Evolutionary conservation across 768 basidiomycete genomes (phyloP).

Genomic region (Leccinellum rugosiceps): DNA sequence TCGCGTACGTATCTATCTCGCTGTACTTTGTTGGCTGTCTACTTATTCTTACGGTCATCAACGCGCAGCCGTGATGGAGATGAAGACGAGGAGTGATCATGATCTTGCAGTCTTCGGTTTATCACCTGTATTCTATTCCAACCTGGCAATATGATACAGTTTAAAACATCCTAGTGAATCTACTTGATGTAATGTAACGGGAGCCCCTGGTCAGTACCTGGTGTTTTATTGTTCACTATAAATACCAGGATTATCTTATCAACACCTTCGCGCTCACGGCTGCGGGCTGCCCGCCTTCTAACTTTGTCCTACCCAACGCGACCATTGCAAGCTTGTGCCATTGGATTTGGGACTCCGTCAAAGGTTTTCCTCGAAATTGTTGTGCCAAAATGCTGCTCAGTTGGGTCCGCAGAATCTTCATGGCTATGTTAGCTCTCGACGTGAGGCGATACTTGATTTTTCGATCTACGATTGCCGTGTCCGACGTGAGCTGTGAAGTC

Average conservation of each 20-base stretch:
- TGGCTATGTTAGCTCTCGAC: conserved; percentile 72
- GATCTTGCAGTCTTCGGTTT: conserved; percentile 5
- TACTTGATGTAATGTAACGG: background rate
- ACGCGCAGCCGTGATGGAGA: conserved; percentile 42
- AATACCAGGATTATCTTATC: conserved; percentile 12
- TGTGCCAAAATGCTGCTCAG: conserved; percentile 56
- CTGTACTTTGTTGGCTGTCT: background rate
- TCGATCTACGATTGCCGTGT: conserved; percentile 75
- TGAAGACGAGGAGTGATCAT: conserved; percentile 48
- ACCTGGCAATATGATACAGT: conserved; percentile 8
- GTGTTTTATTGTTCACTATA: background rate
- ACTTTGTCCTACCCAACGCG: conserved; percentile 53
- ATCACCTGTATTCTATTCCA: conserved; percentile 1
- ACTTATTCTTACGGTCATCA: conserved; percentile 1
- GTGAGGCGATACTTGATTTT: conserved; percentile 73
- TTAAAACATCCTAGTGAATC: background rate
- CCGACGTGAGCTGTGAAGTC: conserved; percentile 58
- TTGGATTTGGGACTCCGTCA: conserved; percentile 53
- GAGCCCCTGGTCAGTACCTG: background rate
- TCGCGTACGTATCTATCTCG: conserved; percentile 54
- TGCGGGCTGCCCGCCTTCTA: conserved; percentile 25
- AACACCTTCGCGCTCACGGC: conserved; percentile 16
- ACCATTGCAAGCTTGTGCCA: conserved; percentile 76
- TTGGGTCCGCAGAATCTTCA: conserved; percentile 74
- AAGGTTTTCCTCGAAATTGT: conserved; percentile 60